Conservation (phyloP, 208 protist species). For the Tetramitus jugosus region DNA sequence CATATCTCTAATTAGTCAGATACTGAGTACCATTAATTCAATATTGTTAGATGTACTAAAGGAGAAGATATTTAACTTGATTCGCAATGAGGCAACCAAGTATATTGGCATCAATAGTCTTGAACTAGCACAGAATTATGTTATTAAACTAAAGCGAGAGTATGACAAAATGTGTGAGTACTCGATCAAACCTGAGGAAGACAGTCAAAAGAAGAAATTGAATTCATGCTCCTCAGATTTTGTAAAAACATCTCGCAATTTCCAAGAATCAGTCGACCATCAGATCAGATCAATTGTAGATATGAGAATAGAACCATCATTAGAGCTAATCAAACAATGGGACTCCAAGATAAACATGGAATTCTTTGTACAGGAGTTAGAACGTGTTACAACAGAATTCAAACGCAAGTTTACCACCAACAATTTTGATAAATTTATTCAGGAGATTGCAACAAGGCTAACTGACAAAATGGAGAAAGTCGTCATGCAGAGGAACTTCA, state of each 20-base stretch:
- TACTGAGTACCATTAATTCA: neutral
- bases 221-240: too few species aligned
- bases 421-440: conserved; percentile 33
- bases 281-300: neutral
- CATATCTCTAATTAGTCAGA: neutral
- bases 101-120: neutral
- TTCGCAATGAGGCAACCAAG: too few species aligned
- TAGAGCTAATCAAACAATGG: too few species aligned
- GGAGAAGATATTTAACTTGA: neutral
- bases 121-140: neutral
- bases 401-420: conserved; percentile 1
- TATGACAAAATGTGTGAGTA: neutral
- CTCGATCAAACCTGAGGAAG: too few species aligned
- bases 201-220: too few species aligned
- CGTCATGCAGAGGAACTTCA: conserved; percentile 27
- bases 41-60: neutral
- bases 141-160: neutral
- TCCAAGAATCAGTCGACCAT: neutral
- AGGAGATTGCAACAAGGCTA: conserved; percentile 11
- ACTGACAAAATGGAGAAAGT: conserved; percentile 7
- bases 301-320: neutral
- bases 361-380: neutral
- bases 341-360: neutral
- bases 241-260: neutral
- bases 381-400: conserved; percentile 14